These are phyloP conservation scores for Serendipita sp. DNA, from an alignment of 1,284 basidiomycete genomes.

Conservation along the genomic window DNA sequence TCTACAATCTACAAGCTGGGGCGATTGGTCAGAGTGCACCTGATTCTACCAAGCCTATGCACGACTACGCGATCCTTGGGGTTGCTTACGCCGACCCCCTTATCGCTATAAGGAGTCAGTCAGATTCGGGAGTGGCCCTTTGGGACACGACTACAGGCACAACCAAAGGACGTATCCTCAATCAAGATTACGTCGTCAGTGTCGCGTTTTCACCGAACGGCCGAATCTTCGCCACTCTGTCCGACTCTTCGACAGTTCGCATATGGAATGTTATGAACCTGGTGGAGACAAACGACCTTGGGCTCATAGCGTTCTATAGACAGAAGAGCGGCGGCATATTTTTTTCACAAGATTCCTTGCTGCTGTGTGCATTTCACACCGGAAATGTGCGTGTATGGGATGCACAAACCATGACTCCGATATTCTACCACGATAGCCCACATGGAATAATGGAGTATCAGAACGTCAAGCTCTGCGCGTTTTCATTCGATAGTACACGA, in stretches of 20 bases:
- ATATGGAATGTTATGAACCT: background rate
- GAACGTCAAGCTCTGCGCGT: background rate
- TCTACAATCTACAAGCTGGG: too few relatives aligned
- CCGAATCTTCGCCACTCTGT: background rate
- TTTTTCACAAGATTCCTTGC: background rate
- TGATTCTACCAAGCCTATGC: too few relatives aligned
- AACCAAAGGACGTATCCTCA: too few relatives aligned
- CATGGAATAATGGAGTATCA: too few relatives aligned
- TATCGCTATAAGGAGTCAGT: too few relatives aligned
- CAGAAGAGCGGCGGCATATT: background rate
- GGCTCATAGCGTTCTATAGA: background rate
- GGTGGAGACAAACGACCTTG: background rate
- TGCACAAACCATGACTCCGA: background rate
- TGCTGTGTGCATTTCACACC: background rate
- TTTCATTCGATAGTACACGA: background rate
- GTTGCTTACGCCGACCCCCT: too few relatives aligned
- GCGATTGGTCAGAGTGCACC: too few relatives aligned
- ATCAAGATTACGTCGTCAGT: too few relatives aligned
- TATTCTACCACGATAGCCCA: too few relatives aligned
- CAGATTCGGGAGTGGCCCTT: too few relatives aligned
- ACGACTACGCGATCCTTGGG: too few relatives aligned
- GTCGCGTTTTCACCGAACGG: background rate
- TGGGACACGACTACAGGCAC: too few relatives aligned
- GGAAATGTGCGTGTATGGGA: background rate
- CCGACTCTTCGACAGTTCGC: background rate